Conservation (phyloP, 1,284 basidiomycete species). For the Moniliophthora roreri region DNA sequence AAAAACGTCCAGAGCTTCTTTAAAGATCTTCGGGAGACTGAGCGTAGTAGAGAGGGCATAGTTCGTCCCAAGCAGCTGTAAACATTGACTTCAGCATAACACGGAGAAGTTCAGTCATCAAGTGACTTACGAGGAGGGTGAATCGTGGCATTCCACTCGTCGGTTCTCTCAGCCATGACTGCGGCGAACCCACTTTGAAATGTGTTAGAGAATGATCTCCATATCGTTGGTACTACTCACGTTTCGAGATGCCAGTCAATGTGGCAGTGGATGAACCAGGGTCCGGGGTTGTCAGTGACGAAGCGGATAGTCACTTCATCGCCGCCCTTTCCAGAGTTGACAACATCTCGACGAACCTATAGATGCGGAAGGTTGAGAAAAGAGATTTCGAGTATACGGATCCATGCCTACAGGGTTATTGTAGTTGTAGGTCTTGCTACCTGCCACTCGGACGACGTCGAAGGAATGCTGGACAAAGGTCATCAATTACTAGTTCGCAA, state of each 20-base stretch:
- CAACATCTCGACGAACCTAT: constrained; percentile 31
- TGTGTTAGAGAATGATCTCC: background rate
- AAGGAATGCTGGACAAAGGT: constrained; percentile 30
- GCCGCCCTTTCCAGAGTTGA: constrained; percentile 27
- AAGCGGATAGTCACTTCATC: constrained; percentile 37
- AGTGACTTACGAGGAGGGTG: background rate
- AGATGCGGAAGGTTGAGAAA: background rate
- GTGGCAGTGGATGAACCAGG: constrained; percentile 41
- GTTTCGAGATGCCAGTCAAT: constrained; percentile 45
- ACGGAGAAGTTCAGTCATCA: background rate
- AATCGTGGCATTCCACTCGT: background rate
- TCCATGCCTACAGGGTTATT: constrained; percentile 28
- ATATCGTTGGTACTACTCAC: constrained; percentile 21
- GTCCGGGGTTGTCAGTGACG: constrained; percentile 45
- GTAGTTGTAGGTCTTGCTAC: constrained; percentile 32
- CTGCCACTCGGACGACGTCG: constrained; percentile 35
- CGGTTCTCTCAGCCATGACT: background rate
- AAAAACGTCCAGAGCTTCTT: background rate
- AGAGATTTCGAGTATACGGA: constrained; percentile 21
- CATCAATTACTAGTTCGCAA: background rate
- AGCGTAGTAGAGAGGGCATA: background rate
- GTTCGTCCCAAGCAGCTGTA: background rate
- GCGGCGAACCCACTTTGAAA: background rate
- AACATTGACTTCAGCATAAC: background rate
- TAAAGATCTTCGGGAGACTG: background rate